These are phyloP conservation scores for Spergularia azorica DNA, from an alignment of 179 eudicot species.

Conservation along the genomic window DNA sequence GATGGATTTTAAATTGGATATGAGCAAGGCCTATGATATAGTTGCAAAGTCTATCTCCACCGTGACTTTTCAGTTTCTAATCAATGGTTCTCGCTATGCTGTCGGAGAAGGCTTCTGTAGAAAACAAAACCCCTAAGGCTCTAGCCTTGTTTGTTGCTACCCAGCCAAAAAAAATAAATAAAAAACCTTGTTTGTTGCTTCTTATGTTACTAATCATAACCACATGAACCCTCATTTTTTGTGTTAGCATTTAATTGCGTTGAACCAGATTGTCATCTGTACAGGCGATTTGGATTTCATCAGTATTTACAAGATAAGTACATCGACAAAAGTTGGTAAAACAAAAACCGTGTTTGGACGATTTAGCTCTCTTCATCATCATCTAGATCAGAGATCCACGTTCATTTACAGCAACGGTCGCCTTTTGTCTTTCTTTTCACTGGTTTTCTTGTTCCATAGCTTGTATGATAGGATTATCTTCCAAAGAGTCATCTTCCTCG, in stretches of 20 bases:
- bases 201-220: too few species aligned
- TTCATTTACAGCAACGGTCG: not conserved
- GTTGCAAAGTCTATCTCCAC: too few species aligned
- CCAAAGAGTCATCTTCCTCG: slow-evolving; percentile 47
- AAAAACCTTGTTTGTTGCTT: too few species aligned
- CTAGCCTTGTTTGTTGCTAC: too few species aligned
- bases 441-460: slow-evolving; percentile 52
- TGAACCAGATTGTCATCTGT: not conserved
- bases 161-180: too few species aligned
- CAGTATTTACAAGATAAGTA: slow-evolving; percentile 23
- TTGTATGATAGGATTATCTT: slow-evolving; percentile 51
- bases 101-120: too few species aligned
- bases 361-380: not conserved
- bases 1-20: too few species aligned
- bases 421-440: slow-evolving; percentile 5
- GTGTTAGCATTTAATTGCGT: not conserved
- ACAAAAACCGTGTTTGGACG: too few species aligned
- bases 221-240: not conserved
- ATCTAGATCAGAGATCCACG: not conserved
- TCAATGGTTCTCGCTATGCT: too few species aligned
- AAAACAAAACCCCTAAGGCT: too few species aligned
- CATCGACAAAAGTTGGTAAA: not conserved
- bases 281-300: slow-evolving; percentile 12
- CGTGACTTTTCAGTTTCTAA: too few species aligned
- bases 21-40: too few species aligned